A percentile compares a stretch with the other conserved stretches of the same genome.
phyloP scores from a whole-genome alignment of 768 basidiomycete species.

The Roridomyces roridus region DNA sequence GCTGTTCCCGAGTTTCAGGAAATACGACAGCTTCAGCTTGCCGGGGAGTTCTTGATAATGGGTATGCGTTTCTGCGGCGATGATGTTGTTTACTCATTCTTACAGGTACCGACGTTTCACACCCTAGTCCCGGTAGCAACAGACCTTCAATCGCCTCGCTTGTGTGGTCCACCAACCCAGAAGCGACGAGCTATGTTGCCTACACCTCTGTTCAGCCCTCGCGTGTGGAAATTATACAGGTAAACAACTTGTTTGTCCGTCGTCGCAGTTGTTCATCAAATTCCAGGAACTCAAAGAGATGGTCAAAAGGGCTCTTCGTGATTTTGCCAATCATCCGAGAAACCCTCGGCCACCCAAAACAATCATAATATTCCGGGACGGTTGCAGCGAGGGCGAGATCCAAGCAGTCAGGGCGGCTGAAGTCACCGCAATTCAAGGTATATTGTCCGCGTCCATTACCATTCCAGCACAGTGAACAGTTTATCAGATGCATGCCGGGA shows the following conservation, averaged over 20 bases:
- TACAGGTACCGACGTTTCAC: constrained; percentile 57
- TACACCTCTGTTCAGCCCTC: constrained; percentile 50
- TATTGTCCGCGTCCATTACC: background rate
- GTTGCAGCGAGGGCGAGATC: constrained; percentile 52
- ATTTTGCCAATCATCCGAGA: constrained; percentile 10
- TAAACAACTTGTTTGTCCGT: too few relatives aligned
- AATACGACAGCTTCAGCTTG: constrained; percentile 25
- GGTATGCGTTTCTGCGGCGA: constrained; percentile 27
- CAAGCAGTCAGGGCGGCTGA: constrained; percentile 45
- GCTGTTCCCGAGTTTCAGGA: constrained; percentile 32
- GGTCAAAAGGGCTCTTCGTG: constrained; percentile 36
- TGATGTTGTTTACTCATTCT: too few relatives aligned
- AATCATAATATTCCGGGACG: constrained; percentile 56
- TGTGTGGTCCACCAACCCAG: constrained; percentile 58
- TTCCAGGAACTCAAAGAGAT: constrained; percentile 25
- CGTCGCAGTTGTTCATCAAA: too few relatives aligned
- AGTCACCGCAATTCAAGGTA: constrained; percentile 52
- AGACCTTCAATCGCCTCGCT: constrained; percentile 64
- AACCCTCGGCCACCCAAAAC: constrained; percentile 25
- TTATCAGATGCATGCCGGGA: constrained; percentile 24
- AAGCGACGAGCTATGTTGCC: constrained; percentile 53
- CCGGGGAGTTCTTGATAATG: constrained; percentile 44
- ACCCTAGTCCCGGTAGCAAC: constrained; percentile 61
- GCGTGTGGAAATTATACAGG: constrained; percentile 51
- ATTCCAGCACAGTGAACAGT: background rate